Base-by-base conservation (phyloP, 2,329 filamentous ascomycete species). In the Sporothrix brasiliensis region DNA sequence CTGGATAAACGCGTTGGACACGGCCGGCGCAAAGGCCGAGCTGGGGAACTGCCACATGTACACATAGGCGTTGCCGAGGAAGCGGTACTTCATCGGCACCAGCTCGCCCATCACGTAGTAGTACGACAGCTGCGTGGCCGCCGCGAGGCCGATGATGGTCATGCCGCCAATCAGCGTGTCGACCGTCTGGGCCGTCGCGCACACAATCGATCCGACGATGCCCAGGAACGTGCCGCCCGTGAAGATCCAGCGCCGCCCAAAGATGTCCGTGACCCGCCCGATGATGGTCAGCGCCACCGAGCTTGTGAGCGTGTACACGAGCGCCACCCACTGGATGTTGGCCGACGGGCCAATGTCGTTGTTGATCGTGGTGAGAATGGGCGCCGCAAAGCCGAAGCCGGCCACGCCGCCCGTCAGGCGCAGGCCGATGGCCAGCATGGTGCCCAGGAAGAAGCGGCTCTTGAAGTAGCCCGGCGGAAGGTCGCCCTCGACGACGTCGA, bases 11-110 rank as follows among this genome's bases (percentile, higher is more conserved):
- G 74, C 63, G 34, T 75, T 74, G 6, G 76, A 74, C 34, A 79
- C 75, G 39, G 76, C 75, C 14, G 77, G 76, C 2, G 75, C 76
- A 44, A 78, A 72, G 19, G 74, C 75, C 13, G 75, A 76, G 54
- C 75, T 74, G 16, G 76, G 78, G 69, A 79, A 75, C n/a, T 76
- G 77, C 39, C 77, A 75, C 60, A 78, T 60, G 73, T 79, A 81
- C 44, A 79, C 76, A 61, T 76, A 75, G 14, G 76, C 74, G 65
- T 77, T 78, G 39, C 77, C 78, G 7, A 75, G 53, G 53, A 78
- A 76, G 39, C 80, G 79, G 41, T 77, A 73, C 73, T 78, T 79
- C 75, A 79, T 81, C 11, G 79, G 79, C 9, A 81, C 79, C 30
- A 81, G 75, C 73, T 82, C 80, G 14, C 75, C 77, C 71, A 80